phyloP scores from a whole-genome alignment of 208 protist species.

The Leptomonas seymouri region DNA sequence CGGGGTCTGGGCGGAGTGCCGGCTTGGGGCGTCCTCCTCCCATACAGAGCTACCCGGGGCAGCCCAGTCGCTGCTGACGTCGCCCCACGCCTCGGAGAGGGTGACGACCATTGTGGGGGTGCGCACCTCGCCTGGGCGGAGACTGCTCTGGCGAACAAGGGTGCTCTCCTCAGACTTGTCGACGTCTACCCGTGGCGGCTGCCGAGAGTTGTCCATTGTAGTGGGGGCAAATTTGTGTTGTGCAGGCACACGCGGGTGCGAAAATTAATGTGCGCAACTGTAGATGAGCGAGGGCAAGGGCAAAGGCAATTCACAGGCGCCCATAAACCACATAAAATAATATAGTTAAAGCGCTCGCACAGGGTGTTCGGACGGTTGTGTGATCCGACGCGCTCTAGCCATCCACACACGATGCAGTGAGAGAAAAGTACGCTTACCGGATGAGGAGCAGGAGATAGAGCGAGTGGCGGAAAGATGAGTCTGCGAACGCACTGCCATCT shows the following conservation, averaged over 20 bases:
- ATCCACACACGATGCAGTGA: neutral
- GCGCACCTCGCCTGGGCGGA: slow-evolving; percentile 62
- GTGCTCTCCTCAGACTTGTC: slow-evolving; percentile 10
- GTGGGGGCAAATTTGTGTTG: too few species aligned
- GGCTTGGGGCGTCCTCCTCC: slow-evolving; percentile 38
- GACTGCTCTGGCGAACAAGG: slow-evolving; percentile 40
- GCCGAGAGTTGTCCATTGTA: slow-evolving; percentile 21
- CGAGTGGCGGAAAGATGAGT: neutral
- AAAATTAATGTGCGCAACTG: too few species aligned
- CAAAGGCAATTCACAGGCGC: too few species aligned
- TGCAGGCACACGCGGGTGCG: neutral
- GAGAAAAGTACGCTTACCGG: neutral
- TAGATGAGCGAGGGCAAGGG: too few species aligned
- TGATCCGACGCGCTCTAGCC: too few species aligned
- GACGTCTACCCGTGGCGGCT: slow-evolving; percentile 14
- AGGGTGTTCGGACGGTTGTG: too few species aligned
- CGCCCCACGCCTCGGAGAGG: slow-evolving; percentile 32
- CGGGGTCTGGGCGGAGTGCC: slow-evolving; percentile 35
- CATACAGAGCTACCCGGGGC: slow-evolving; percentile 54
- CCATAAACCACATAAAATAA: too few species aligned
- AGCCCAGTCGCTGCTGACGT: slow-evolving; percentile 51
- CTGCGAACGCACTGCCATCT: too few species aligned
- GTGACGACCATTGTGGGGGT: slow-evolving; percentile 48
- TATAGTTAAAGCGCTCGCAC: too few species aligned
- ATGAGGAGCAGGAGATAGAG: neutral